Conservation (phyloP, 1,284 basidiomycete species). For the Sporisorium graminicola region DNA sequence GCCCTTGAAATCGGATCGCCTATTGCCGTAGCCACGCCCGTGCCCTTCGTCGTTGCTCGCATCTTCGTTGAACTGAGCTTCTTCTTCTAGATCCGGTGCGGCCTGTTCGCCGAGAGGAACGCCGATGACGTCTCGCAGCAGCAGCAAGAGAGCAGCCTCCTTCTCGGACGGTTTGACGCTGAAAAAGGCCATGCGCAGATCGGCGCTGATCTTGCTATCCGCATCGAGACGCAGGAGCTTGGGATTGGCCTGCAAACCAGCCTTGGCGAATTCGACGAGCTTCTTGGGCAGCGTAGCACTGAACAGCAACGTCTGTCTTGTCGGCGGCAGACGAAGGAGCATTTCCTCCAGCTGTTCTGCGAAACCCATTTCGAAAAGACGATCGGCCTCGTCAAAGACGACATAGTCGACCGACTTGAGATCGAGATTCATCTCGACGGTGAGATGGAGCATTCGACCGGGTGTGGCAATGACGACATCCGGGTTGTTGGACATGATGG, state of each 20-base stretch:
- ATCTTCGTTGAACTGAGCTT: slow-evolving; percentile 55
- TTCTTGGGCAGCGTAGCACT: slow-evolving; percentile 96
- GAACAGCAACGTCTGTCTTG: slow-evolving; percentile 91
- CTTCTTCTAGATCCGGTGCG: slow-evolving; percentile 37
- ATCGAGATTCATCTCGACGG: slow-evolving; percentile 97
- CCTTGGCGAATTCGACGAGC: slow-evolving; percentile 96
- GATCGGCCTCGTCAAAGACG: slow-evolving; percentile 97
- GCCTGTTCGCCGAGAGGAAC: slow-evolving; percentile 75
- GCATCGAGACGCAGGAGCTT: slow-evolving; percentile 94
- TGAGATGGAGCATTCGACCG: slow-evolving; percentile 92
- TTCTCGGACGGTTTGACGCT: slow-evolving; percentile 93
- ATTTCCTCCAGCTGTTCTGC: slow-evolving; percentile 92
- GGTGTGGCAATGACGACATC: slow-evolving; percentile 82
- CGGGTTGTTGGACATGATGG: slow-evolving; percentile 92
- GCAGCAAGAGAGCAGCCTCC: slow-evolving; percentile 86
- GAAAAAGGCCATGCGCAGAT: slow-evolving; percentile 94
- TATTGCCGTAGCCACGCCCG: slow-evolving; percentile 35
- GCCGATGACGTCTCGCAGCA: slow-evolving; percentile 87
- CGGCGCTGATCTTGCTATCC: slow-evolving; percentile 93
- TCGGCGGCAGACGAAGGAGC: slow-evolving; percentile 84
- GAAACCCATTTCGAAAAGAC: slow-evolving; percentile 98
- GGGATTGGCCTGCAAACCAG: slow-evolving; percentile 87
- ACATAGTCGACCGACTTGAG: slow-evolving; percentile 88
- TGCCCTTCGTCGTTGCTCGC: slow-evolving; percentile 67
- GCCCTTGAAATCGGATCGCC: slow-evolving; percentile 37